A percentile compares a stretch with the other conserved stretches of the same genome.
Conservation (phyloP, 2,329 filamentous ascomycete species). For the Colletotrichum sp. region DNA sequence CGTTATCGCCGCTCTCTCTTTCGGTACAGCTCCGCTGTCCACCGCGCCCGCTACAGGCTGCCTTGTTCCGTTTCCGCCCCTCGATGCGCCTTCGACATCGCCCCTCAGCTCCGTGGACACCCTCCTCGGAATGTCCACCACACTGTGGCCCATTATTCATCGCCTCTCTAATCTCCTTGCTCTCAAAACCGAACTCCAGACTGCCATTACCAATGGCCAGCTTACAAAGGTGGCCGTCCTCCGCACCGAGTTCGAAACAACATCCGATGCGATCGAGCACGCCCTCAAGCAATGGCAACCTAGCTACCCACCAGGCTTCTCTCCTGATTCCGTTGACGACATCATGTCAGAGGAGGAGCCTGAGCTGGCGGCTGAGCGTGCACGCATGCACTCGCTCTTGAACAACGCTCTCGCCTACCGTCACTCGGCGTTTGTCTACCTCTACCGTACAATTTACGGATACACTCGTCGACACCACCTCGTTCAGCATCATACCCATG, state of each 20-base stretch:
- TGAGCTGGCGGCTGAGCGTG: constrained; percentile 37
- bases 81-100: constrained; percentile 50
- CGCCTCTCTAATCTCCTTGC: constrained; percentile 60
- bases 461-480: constrained; percentile 49
- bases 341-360: constrained; percentile 22
- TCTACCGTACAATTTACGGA: constrained; percentile 60
- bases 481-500: constrained; percentile 59
- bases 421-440: constrained; percentile 62
- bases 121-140: constrained; percentile 65
- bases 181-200: constrained; percentile 57
- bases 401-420: constrained; percentile 67
- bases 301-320: constrained; percentile 46
- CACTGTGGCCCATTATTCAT: constrained; percentile 68
- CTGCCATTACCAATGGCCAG: constrained; percentile 46
- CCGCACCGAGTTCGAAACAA: constrained; percentile 54
- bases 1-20: constrained; percentile 67
- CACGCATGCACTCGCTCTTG: constrained; percentile 57
- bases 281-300: constrained; percentile 63
- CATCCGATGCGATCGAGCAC: constrained; percentile 59
- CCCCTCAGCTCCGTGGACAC: constrained; percentile 61
- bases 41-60: constrained; percentile 52
- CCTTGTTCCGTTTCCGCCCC: constrained; percentile 50
- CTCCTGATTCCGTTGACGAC: constrained; percentile 25
- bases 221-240: constrained; percentile 51
- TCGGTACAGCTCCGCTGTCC: constrained; percentile 63